Percentiles rank a stretch among this genome's conserved stretches.
phyloP scores from a whole-genome alignment of 768 basidiomycete genomes.

The Lentinula guzmanii region DNA sequence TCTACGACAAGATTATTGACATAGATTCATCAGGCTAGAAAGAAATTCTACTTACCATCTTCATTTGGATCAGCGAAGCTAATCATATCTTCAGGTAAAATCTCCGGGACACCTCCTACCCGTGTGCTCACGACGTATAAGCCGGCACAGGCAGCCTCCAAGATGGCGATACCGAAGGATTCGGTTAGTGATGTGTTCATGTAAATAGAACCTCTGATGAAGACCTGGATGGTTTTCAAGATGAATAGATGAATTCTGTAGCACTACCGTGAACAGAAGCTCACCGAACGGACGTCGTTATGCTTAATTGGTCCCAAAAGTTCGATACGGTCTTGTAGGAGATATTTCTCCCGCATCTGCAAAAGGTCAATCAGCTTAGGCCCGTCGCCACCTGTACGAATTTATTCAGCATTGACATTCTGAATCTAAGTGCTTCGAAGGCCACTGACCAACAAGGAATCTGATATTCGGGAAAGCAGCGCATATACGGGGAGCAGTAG shows the following conservation, averaged over 20 bases:
- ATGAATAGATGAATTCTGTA: neutral
- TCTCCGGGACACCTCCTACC: slow-evolving; percentile 94
- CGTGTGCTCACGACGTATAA: slow-evolving; percentile 91
- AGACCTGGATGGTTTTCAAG: slow-evolving; percentile 44
- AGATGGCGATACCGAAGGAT: slow-evolving; percentile 94
- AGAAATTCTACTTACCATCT: slow-evolving; percentile 58
- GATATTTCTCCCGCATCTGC: slow-evolving; percentile 90
- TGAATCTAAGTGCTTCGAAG: neutral
- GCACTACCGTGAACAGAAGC: slow-evolving; percentile 15
- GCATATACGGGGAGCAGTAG: slow-evolving; percentile 88
- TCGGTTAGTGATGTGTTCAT: slow-evolving; percentile 96
- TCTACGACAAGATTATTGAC: slow-evolving; percentile 38
- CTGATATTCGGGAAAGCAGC: slow-evolving; percentile 77
- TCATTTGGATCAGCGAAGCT: slow-evolving; percentile 92
- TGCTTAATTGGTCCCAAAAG: slow-evolving; percentile 79
- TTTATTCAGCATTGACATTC: neutral
- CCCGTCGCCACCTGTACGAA: slow-evolving; percentile 74
- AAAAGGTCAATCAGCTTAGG: slow-evolving; percentile 92
- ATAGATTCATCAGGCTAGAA: neutral
- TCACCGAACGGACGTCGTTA: slow-evolving; percentile 75
- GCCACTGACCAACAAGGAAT: slow-evolving; percentile 74
- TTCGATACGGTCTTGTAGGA: slow-evolving; percentile 88
- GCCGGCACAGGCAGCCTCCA: slow-evolving; percentile 94
- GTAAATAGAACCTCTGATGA: slow-evolving; percentile 83
- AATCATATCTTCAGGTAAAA: slow-evolving; percentile 91